Evolutionary conservation across 495 filamentous ascomycete species (phyloP), one percentile per base, ranked within the genome.

Genomic region (Lasiosphaeria hispida): DNA sequence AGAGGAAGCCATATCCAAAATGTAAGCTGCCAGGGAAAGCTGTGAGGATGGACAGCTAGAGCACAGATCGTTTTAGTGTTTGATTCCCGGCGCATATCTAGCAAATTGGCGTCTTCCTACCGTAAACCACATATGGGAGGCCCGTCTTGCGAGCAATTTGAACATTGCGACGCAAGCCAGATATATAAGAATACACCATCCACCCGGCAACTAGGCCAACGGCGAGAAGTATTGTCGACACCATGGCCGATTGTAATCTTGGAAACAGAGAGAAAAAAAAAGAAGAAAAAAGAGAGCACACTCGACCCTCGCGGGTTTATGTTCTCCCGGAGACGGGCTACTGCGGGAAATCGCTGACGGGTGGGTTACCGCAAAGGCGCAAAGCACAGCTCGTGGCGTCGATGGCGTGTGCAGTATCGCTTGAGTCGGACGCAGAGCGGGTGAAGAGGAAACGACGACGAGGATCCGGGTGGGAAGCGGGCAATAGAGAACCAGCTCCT

Each of bases 11-110:
- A 82, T 6, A 85, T 15, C 34, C 41, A 47, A 47, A 75, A 67
- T 0, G 77, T 78, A 38, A 79, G 62, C 38, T 84, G 72, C 77
- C 82, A 85, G 15, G 73, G 17, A n/a, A 68, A 58, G 53, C 75
- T 76, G 57, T 71, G 69, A n/a, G 74, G 74, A 10, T 66, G 68
- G 34, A 73, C 53, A 3, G 77, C 77, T 81, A 50, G 11, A 19
- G 40, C 23, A 39, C 19, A 7, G n/a, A 23, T n/a, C 48, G 6
- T n/a, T 57, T 64, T 1, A 62, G 52, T 23, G 13, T 23, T n/a
- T 10, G 34, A 41, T 38, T 53, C 0, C n/a, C 14, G 10, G 15
- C 4, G 51, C 11, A 19, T 14, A 33, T 30, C 23, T 30, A 30
- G 23, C 23, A 14, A 9, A 43, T 30, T 48, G 2, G 13, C 5